Evolutionary conservation across 768 basidiomycete species (phyloP).

Genomic region (Leucocoprinus leucothites): DNA sequence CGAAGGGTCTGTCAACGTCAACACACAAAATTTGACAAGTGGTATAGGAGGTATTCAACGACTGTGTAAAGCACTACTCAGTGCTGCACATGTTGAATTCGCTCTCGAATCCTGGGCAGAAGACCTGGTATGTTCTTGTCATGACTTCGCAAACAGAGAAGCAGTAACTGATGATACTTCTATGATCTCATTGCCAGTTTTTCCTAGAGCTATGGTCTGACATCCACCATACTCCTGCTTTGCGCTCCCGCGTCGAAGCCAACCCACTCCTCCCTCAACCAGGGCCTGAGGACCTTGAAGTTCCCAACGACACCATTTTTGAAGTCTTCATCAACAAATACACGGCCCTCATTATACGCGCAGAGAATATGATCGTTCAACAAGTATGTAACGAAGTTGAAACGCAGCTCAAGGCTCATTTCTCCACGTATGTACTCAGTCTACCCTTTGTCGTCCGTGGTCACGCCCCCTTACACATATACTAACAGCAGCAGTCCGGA

Average conservation of each 20-base stretch:
- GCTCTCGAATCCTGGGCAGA: conserved; percentile 86
- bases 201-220: conserved; percentile 90
- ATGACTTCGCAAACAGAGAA: neutral
- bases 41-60: conserved; percentile 84
- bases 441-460: neutral
- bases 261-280: conserved; percentile 49
- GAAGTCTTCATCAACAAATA: conserved; percentile 72
- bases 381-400: conserved; percentile 85
- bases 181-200: conserved; percentile 52
- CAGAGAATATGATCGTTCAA: conserved; percentile 85
- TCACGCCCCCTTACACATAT: neutral
- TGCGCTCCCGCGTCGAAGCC: conserved; percentile 52
- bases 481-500: neutral
- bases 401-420: conserved; percentile 67
- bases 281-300: conserved; percentile 26
- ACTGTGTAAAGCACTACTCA: conserved; percentile 82
- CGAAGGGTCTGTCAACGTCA: conserved; percentile 40
- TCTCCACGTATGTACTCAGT: conserved; percentile 42
- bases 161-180: conserved; percentile 1
- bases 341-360: conserved; percentile 53
- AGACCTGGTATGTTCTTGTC: conserved; percentile 61
- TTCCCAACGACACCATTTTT: conserved; percentile 70
- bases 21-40: conserved; percentile 66
- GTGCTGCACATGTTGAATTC: conserved; percentile 67
- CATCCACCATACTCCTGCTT: conserved; percentile 56